These are phyloP conservation scores for Fusarium sp. DNA, from an alignment of 2,329 filamentous ascomycete species.

Conservation along the genomic window DNA sequence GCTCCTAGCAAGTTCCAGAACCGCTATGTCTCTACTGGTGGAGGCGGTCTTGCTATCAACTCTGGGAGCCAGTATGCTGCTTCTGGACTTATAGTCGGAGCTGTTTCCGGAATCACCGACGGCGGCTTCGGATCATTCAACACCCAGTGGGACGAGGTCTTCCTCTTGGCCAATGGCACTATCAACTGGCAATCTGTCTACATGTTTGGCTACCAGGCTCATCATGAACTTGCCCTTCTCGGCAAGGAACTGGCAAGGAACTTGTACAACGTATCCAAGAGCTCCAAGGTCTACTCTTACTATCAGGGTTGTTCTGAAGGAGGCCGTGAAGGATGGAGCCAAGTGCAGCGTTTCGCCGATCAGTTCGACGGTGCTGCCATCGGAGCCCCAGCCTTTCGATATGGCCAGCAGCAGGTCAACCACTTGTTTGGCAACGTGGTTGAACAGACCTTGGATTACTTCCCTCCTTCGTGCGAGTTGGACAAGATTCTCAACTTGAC, in stretches of 20 bases:
- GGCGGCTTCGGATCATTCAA: conserved; percentile 58
- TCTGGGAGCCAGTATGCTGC: conserved; percentile 42
- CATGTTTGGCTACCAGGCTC: conserved; percentile 64
- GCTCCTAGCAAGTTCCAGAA: conserved; percentile 54
- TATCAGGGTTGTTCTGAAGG: conserved; percentile 64
- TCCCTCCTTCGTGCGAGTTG: conserved; percentile 55
- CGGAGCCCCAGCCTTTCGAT: conserved; percentile 43
- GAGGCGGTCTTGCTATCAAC: conserved; percentile 53
- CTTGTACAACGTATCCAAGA: conserved; percentile 50
- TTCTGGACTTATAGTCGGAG: conserved; percentile 55
- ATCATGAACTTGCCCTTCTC: conserved; percentile 60
- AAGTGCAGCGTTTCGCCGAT: conserved; percentile 29
- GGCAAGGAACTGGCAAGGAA: conserved; percentile 58
- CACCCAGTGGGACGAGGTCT: conserved; percentile 52
- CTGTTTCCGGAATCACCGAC: conserved; percentile 54
- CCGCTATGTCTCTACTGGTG: conserved; percentile 59
- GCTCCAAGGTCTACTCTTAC: conserved; percentile 60
- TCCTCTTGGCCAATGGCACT: conserved; percentile 60
- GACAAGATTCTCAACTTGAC: conserved; percentile 63
- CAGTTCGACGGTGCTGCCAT: conserved; percentile 30
- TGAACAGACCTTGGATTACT: conserved; percentile 55
- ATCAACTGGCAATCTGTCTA: conserved; percentile 62
- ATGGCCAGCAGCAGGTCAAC: conserved; percentile 56
- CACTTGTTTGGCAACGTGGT: conserved; percentile 53
- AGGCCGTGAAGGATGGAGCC: conserved; percentile 57